Evolutionary conservation across 2,329 filamentous ascomycete genomes (phyloP).

Genomic region (Aspergillus fumigatus): DNA sequence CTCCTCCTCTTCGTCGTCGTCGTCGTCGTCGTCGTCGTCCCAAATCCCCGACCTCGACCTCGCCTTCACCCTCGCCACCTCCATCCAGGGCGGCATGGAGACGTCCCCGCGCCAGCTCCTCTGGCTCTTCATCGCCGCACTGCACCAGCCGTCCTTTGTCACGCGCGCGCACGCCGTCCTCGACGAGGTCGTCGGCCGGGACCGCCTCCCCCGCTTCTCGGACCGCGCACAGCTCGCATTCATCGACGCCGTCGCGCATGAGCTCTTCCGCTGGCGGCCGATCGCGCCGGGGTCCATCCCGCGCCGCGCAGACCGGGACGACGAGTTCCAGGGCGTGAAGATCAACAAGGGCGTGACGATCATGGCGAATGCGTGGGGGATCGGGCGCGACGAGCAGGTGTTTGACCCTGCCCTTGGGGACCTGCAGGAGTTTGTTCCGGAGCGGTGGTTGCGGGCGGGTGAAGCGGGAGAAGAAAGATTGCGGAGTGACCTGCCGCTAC

Average conservation of each 20-base stretch:
- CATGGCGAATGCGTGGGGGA: constrained; percentile 43
- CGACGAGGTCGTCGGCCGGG: constrained; percentile 29
- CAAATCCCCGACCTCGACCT: constrained; percentile 42
- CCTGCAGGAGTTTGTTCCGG: constrained; percentile 15
- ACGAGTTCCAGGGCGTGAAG: constrained; percentile 43
- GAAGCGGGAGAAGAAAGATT: constrained; percentile 2
- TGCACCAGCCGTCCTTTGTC: constrained; percentile 42
- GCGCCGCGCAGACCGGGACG: constrained; percentile 45
- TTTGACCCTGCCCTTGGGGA: constrained; percentile 22
- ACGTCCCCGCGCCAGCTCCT: constrained; percentile 48
- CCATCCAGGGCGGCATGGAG: constrained; percentile 49
- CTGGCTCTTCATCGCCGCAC: constrained; percentile 46
- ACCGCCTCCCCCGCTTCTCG: constrained; percentile 29
- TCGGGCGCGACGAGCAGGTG: constrained; percentile 40
- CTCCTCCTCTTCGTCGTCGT: not conserved
- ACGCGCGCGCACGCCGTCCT: constrained; percentile 34
- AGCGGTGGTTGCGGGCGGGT: constrained; percentile 15
- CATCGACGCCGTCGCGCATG: constrained; percentile 33
- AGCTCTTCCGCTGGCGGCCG: constrained; percentile 38
- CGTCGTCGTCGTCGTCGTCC: not conserved
- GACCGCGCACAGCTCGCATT: constrained; percentile 29
- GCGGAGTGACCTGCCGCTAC: constrained; percentile 16
- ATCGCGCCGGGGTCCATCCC: constrained; percentile 45
- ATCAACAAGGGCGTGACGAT: constrained; percentile 47
- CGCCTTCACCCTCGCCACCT: constrained; percentile 43